Evolutionary conservation across 169 alveolate species (phyloP), one percentile per base, ranked within the genome.

Genomic region (Pseudocohnilembus persalinus): DNA sequence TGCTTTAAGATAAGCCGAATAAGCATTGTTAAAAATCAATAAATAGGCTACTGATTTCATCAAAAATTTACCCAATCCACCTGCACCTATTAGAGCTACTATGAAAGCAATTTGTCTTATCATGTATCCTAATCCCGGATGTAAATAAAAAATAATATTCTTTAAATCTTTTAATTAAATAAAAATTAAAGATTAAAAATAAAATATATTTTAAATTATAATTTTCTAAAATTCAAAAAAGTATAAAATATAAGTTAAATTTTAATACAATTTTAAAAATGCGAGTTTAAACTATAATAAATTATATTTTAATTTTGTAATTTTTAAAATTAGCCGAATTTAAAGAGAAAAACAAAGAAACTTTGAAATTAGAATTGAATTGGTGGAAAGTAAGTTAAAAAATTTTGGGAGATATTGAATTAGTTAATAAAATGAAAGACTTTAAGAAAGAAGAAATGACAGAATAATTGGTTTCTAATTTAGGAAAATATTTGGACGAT

Each of bases 341-440:
- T 49, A 90, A 88, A 20, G 84, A 88, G 31, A 90, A 85, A 81
- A 82, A 85, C 72, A 91, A 92, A 88, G 92, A 88, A 87, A 88
- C 89, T 65, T 89, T 88, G 87, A 95, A 90, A 85, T 74, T 87
- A 86, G 93, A 83, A 64, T 85, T 86, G 68, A 96, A 97, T 91
- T 96, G 95, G 94, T 97, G 97, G 99, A 92, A 95, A 76, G 94
- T 96, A 63, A 94, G 97, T 75, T 89, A 88, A 72, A 93, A 93
- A 93, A 91, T 95, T 88, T 84, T 96, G 87, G 89, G 92, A 35
- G 89, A 92, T 76, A 87, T 89, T 34, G 88, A 87, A 11, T 90
- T 96, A 87, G 81, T 94, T 0, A 87, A 85, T 63, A 81, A 85
- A 25, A 82, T 95, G 78, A 84, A 78, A 49, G 89, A 84, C 0